Conservation (phyloP, 2,329 filamentous ascomycete genomes). For the Colletotrichum viniferum region DNA sequence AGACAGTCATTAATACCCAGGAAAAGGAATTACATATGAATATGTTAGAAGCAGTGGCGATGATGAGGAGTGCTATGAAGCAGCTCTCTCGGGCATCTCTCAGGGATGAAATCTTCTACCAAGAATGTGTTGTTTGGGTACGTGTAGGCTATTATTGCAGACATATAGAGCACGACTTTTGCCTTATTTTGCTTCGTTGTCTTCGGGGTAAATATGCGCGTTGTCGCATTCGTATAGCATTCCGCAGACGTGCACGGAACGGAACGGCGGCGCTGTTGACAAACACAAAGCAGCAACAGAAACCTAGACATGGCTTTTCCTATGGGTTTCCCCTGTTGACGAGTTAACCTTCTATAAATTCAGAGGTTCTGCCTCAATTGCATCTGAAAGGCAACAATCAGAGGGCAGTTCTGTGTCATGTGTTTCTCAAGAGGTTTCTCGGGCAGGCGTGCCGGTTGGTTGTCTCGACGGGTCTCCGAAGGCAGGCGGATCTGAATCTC, state of each 20-base stretch:
- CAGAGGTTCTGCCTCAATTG: neutral
- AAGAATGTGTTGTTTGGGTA: too few relatives aligned
- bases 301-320: neutral
- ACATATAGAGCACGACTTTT: too few relatives aligned
- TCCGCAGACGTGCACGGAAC: rapidly evolving
- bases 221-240: neutral
- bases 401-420: neutral
- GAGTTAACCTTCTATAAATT: neutral
- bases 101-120: too few relatives aligned
- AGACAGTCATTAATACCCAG: neutral
- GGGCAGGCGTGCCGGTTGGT: too few relatives aligned
- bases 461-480: too few relatives aligned
- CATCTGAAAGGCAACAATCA: neutral
- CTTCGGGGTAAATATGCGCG: too few relatives aligned
- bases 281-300: neutral
- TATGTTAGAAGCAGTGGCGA: neutral
- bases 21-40: too few relatives aligned
- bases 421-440: neutral
- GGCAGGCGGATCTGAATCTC: too few relatives aligned
- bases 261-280: neutral
- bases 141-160: too few relatives aligned
- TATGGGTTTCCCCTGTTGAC: neutral
- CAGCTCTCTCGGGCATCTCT: too few relatives aligned
- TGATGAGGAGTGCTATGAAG: neutral
- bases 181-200: too few relatives aligned